A percentile compares a stretch with the other conserved stretches of the same genome.
Evolutionary conservation across 192 early-diverging fungal genomes (phyloP).

Genomic region (Coemansia interrupta): DNA sequence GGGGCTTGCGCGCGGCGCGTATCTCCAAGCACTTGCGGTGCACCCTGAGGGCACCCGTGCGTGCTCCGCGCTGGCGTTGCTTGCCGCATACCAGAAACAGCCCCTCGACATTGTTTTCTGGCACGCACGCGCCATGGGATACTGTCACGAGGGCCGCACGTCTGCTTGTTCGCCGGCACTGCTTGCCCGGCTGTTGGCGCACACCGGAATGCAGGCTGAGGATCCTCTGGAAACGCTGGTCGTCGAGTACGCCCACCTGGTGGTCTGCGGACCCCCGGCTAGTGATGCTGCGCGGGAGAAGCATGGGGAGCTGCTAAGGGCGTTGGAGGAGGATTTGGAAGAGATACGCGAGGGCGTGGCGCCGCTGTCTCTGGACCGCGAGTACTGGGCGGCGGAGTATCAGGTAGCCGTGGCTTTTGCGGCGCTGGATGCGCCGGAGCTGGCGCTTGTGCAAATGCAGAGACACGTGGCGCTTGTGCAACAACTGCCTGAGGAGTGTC

Average conservation of each 20-base stretch:
- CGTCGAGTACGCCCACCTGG: conserved; percentile 15
- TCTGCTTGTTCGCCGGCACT: too few relatives aligned
- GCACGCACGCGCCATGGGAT: conserved; percentile 39
- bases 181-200: too few relatives aligned
- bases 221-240: conserved; percentile 33
- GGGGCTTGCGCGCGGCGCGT: conserved; percentile 29
- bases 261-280: background rate
- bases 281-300: background rate
- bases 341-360: conserved; percentile 5
- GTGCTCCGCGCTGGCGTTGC: conserved; percentile 32
- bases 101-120: conserved; percentile 36
- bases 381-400: conserved; percentile 46
- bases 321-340: conserved; percentile 22
- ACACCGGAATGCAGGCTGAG: background rate
- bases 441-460: background rate
- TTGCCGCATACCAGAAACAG: conserved; percentile 19
- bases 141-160: conserved; percentile 3
- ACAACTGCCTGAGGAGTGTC: conserved; percentile 23
- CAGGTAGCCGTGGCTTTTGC: conserved; percentile 36
- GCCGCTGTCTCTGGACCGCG: conserved; percentile 17
- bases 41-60: conserved; percentile 28
- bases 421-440: conserved; percentile 14
- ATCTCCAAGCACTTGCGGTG: conserved; percentile 33
- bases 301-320: conserved; percentile 13
- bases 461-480: conserved; percentile 21